These are phyloP conservation scores for Crepidotus sp. DNA, from an alignment of 1,284 basidiomycete genomes.

Conservation along the genomic window DNA sequence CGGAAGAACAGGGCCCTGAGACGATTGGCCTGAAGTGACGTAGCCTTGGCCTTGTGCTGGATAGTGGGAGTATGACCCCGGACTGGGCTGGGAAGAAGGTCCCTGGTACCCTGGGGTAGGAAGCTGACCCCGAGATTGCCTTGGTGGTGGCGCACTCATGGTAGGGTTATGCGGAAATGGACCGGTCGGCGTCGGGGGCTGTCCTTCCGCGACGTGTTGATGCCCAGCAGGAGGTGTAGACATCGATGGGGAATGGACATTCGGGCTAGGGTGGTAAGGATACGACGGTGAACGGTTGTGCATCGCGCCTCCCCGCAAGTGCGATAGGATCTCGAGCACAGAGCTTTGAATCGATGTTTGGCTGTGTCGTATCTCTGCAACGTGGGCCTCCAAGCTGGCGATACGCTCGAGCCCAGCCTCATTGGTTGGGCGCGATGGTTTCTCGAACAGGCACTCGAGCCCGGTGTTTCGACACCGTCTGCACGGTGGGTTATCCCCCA, in stretches of 20 bases:
- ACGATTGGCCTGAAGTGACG: constrained; percentile 19
- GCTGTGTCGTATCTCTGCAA: constrained; percentile 64
- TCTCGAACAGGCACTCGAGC: constrained; percentile 84
- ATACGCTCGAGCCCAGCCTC: constrained; percentile 85
- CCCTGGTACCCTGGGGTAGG: constrained; percentile 23
- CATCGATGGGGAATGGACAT: constrained; percentile 53
- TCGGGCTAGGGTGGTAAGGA: constrained; percentile 55
- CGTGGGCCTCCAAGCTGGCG: constrained; percentile 74
- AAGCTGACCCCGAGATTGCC: constrained; percentile 23
- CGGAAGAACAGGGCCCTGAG: constrained; percentile 48
- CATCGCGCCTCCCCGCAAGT: constrained; percentile 46
- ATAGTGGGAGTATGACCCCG: constrained; percentile 28
- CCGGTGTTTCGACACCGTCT: constrained; percentile 80
- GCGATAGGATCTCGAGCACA: constrained; percentile 68
- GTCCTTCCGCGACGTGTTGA: constrained; percentile 31
- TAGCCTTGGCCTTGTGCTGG: constrained; percentile 24
- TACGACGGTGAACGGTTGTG: constrained; percentile 56
- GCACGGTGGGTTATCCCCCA: constrained; percentile 87
- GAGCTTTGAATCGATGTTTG: constrained; percentile 67
- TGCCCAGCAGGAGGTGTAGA: constrained; percentile 47
- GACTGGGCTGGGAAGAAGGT: constrained; percentile 21
- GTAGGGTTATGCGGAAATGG: constrained; percentile 25
- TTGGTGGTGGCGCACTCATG: constrained; percentile 20
- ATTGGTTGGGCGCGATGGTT: constrained; percentile 76
- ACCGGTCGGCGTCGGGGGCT: constrained; percentile 27